These are phyloP conservation scores for Esteya vermicola DNA, from an alignment of 2,329 filamentous ascomycete genomes.

Conservation along the genomic window DNA sequence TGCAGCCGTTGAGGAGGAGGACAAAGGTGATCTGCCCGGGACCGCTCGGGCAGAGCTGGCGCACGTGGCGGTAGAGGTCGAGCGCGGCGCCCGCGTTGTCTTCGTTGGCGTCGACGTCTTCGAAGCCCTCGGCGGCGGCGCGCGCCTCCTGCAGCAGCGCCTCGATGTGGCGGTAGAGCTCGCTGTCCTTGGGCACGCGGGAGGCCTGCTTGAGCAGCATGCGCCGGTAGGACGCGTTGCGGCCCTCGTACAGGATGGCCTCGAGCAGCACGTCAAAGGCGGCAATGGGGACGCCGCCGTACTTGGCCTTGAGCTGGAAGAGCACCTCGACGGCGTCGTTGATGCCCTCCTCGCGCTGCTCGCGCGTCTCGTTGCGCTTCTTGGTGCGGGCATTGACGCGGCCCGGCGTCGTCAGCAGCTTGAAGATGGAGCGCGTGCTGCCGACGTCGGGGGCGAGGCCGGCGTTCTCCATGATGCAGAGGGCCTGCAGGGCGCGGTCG, in stretches of 20 bases:
- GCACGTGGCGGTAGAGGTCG: constrained; percentile 22
- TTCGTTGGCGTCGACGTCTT: not conserved
- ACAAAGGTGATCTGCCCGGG: constrained; percentile 22
- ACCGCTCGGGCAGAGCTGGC: constrained; percentile 19
- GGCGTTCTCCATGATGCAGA: constrained; percentile 60
- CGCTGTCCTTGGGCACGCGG: too few species aligned
- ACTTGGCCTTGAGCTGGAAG: constrained; percentile 27
- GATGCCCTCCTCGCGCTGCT: constrained; percentile 12
- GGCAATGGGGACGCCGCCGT: constrained; percentile 19
- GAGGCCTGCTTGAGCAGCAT: too few species aligned
- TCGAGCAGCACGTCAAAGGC: constrained; percentile 28
- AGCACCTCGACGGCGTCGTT: constrained; percentile 40
- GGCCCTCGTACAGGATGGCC: constrained; percentile 12
- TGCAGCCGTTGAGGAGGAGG: constrained; percentile 18
- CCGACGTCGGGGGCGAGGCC: constrained; percentile 40
- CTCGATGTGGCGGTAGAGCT: too few species aligned
- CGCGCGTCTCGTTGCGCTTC: too few species aligned
- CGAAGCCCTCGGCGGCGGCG: not conserved
- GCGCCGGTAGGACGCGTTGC: too few species aligned
- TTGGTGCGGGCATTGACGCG: not conserved
- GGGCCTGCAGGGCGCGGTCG: constrained; percentile 48
- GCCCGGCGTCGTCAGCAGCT: constrained; percentile 25
- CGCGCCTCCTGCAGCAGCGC: not conserved
- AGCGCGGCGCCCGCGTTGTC: constrained; percentile 12
- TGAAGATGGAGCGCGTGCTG: constrained; percentile 50